Base-by-base conservation (phyloP, 1,284 basidiomycete genomes). In the Ustanciosporium gigantosporum region DNA sequence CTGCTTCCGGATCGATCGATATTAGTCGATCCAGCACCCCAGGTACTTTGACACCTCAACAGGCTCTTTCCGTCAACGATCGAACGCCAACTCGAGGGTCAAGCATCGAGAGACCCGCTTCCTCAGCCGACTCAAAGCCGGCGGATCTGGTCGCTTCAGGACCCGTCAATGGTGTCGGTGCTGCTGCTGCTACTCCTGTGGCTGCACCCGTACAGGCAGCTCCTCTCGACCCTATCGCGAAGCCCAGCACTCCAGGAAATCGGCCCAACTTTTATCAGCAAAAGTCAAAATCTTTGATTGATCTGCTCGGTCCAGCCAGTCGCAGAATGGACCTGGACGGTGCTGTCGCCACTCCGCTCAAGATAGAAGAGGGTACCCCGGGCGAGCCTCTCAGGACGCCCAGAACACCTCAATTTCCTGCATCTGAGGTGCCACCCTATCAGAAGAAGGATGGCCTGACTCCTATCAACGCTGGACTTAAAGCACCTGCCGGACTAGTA, bases 271-370 rank as follows among this genome's bases (percentile, higher is more conserved):
- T 74, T 32, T 74, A 74, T 31, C 61, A 68, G 31, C 71, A 72
- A 38, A 66, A 72, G 46, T 72, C 69, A 11, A 59, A 65, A 21
- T 72, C 70, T 23, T 45, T 72, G 5, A 59, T 74, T 20, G 68
- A 74, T 25, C 50, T 74, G 37, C 58, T 61, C 22, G 51, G 61
- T 15, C 41, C 49, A 15, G 37, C 53, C 8, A 45, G 90, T 86
- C 89, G 88, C 86, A 88, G 88, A 87, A 88, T 88, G 88, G 88
- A 88, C 87, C 89, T 90, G 88, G 88, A 89, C 24, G 36, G 36
- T 23, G 21, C 36, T 11, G 14, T 9, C 21, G 21, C 14, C 8
- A 8, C 17, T 19, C 32, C 17, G 9, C 9, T 19, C 9, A 19
- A 8, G 17, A 19, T 19, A 8, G 17, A 11, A 11, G 9, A 13